A percentile compares a stretch with the other conserved stretches of the same genome.
Evolutionary conservation across 441 rosid genomes (phyloP).

Genomic region (Flueggea neowawraea): DNA sequence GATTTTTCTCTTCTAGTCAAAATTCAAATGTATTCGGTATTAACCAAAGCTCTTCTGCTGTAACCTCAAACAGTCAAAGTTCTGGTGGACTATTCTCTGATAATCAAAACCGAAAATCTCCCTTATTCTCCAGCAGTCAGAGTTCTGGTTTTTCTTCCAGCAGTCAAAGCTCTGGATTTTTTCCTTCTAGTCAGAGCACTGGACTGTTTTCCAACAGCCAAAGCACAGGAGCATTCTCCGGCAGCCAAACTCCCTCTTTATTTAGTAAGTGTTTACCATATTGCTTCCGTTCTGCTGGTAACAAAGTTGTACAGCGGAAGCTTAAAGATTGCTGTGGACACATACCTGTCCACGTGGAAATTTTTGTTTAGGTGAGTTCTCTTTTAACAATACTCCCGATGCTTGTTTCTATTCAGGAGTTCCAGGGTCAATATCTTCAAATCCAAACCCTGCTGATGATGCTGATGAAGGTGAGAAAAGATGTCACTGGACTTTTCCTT

Average conservation of each 20-base stretch:
- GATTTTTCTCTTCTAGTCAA: slow-evolving; percentile 16
- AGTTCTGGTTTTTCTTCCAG: slow-evolving; percentile 10
- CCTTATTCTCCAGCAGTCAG: slow-evolving; percentile 14
- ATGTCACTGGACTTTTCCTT: too few species aligned
- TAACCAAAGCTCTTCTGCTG: slow-evolving; percentile 19
- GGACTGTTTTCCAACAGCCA: slow-evolving; percentile 17
- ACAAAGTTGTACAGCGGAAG: background rate
- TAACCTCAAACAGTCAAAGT: slow-evolving; percentile 20
- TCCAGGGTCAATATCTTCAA: slow-evolving; percentile 43
- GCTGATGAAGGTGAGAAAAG: slow-evolving; percentile 63
- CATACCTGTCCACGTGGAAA: too few species aligned
- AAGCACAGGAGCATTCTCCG: slow-evolving; percentile 16
- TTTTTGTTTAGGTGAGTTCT: too few species aligned
- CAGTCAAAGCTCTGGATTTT: slow-evolving; percentile 7
- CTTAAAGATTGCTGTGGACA: background rate
- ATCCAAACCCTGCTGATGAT: slow-evolving; percentile 41
- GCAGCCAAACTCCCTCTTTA: slow-evolving; percentile 27
- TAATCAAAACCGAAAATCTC: slow-evolving; percentile 26
- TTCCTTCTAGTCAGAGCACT: slow-evolving; percentile 11
- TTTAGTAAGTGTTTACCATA: slow-evolving; percentile 42
- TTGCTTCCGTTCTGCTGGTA: background rate
- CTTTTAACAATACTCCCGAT: too few species aligned
- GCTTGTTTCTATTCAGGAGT: slow-evolving; percentile 35
- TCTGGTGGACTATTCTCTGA: slow-evolving; percentile 35
- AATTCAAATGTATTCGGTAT: slow-evolving; percentile 3